phyloP scores from a whole-genome alignment of 257 asterid species.

The Solanum pimpinellifolium region DNA sequence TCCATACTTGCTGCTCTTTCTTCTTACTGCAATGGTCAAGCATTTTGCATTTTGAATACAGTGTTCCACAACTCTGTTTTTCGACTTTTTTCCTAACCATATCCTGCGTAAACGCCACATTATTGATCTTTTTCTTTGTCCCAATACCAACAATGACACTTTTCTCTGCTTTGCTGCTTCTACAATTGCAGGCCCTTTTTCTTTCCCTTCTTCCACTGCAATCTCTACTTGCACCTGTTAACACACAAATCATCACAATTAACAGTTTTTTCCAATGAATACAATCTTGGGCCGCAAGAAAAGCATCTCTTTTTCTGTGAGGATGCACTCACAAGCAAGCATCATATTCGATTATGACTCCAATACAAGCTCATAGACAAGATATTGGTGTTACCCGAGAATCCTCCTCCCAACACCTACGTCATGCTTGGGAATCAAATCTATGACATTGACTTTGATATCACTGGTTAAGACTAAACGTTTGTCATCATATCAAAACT shows the following conservation, averaged over 20 bases:
- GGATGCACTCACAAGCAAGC: not conserved
- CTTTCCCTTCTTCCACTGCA: slow-evolving; percentile 50
- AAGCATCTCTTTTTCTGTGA: not conserved
- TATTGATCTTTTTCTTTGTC: slow-evolving; percentile 48
- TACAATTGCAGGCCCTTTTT: slow-evolving; percentile 51
- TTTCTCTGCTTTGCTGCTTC: slow-evolving; percentile 44
- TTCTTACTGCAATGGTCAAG: slow-evolving; percentile 86
- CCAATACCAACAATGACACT: slow-evolving; percentile 61
- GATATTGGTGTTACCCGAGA: not conserved
- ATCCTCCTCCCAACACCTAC: not conserved
- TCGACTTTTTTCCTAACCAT: slow-evolving; percentile 30
- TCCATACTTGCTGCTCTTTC: slow-evolving; percentile 57
- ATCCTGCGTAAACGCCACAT: slow-evolving; percentile 49
- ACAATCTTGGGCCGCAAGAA: not conserved
- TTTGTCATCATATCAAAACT: not conserved
- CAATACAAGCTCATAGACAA: fast-evolving
- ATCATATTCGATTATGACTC: not conserved
- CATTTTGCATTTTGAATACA: slow-evolving; percentile 76
- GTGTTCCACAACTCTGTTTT: slow-evolving; percentile 43
- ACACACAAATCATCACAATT: not conserved
- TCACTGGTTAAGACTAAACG: not conserved
- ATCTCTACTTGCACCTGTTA: slow-evolving; percentile 63
- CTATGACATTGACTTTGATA: not conserved
- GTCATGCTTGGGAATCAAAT: not conserved
- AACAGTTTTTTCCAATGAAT: not conserved